Evolutionary conservation across 805 yeast species (phyloP).

Genomic region (Ogataea angusta): DNA sequence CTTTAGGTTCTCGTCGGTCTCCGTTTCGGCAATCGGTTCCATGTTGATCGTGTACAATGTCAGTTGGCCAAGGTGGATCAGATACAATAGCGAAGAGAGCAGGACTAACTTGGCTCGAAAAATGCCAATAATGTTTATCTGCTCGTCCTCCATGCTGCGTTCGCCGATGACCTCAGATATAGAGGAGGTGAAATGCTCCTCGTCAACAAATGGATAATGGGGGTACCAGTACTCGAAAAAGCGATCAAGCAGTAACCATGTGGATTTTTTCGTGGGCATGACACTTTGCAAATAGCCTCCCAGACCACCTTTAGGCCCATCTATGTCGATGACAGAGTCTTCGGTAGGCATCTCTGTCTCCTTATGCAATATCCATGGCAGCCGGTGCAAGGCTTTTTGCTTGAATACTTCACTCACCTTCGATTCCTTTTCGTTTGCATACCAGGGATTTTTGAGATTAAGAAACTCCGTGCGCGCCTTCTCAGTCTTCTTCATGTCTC

Average conservation of each 20-base stretch:
- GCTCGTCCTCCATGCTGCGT: conserved; percentile 27
- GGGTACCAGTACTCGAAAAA: conserved; percentile 45
- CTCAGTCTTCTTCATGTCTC: conserved; percentile 4
- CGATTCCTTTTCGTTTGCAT: background rate
- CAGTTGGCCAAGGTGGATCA: conserved; percentile 41
- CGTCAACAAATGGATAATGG: conserved; percentile 46
- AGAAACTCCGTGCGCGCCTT: conserved; percentile 11
- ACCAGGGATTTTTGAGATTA: conserved; percentile 9
- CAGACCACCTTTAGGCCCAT: background rate
- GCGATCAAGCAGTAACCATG: conserved; percentile 40
- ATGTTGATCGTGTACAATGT: conserved; percentile 31
- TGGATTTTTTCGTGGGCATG: conserved; percentile 38
- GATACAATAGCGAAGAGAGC: conserved; percentile 38
- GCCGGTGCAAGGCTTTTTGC: background rate
- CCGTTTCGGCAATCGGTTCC: conserved; percentile 27
- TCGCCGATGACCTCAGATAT: conserved; percentile 37
- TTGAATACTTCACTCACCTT: background rate
- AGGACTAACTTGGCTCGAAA: conserved; percentile 40
- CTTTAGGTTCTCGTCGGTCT: conserved; percentile 28
- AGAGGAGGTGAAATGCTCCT: conserved; percentile 31
- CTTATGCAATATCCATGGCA: conserved; percentile 1
- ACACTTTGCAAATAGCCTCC: conserved; percentile 20
- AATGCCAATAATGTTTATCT: conserved; percentile 32
- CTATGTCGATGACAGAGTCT: background rate
- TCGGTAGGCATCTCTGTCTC: background rate